phyloP scores from a whole-genome alignment of 228 moss, liverwort and hornwort genomes.

The Sphagnum magellanicum region DNA sequence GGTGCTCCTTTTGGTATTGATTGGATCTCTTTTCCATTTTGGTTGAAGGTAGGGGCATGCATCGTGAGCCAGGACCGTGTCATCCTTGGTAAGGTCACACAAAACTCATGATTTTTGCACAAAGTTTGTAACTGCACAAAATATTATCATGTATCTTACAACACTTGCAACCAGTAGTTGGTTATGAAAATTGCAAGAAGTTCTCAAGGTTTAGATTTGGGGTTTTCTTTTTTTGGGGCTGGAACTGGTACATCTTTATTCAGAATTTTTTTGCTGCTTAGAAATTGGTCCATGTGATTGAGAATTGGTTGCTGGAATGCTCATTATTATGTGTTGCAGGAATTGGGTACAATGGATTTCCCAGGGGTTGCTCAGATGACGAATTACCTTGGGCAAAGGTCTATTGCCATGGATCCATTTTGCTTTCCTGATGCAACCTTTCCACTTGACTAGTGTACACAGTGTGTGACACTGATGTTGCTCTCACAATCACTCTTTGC shows the following conservation, averaged over 20 bases:
- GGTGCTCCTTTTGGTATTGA: too few species aligned
- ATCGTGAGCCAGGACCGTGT: conserved; percentile 91
- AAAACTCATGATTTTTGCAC: conserved; percentile 6
- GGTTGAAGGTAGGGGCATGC: conserved; percentile 76
- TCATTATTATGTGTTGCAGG: conserved; percentile 29
- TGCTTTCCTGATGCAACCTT: not conserved
- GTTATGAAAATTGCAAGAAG: too few species aligned
- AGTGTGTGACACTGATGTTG: not conserved
- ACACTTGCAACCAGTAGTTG: not conserved
- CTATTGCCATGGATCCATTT: not conserved
- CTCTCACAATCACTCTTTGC: too few species aligned
- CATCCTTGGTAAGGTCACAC: conserved; percentile 57
- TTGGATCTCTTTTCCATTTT: not conserved
- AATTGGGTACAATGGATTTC: conserved; percentile 91
- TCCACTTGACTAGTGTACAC: not conserved
- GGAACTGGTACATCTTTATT: too few species aligned
- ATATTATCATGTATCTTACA: not conserved
- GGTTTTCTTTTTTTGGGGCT: not conserved
- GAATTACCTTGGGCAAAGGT: conserved; percentile 90
- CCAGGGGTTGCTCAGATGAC: conserved; percentile 83
- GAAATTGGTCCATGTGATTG: too few species aligned
- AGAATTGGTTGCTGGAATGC: not conserved
- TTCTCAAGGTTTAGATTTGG: not conserved
- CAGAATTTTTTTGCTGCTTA: too few species aligned
- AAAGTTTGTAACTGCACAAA: too few species aligned